Conservation (phyloP, 495 filamentous ascomycete genomes). For the Tetracladium marchalianum region DNA sequence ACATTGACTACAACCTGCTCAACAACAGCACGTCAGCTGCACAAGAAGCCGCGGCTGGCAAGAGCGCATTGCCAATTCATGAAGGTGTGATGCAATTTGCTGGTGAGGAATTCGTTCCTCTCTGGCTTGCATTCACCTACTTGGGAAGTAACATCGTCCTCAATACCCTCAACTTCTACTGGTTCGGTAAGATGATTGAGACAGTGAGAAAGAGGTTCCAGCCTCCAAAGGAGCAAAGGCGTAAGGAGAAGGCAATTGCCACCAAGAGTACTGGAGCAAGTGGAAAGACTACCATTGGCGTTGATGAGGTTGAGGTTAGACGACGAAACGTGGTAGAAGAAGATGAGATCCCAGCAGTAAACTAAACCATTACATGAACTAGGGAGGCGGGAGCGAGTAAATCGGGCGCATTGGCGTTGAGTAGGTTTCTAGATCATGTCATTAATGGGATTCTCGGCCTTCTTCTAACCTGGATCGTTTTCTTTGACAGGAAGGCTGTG, state of each 20-base stretch:
- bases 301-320: constrained; percentile 22
- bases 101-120: constrained; percentile 45
- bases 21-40: constrained; percentile 25
- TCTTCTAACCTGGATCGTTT: no score
- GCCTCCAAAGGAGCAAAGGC: constrained; percentile 34
- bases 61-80: constrained; percentile 20
- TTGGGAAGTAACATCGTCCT: constrained; percentile 67
- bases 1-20: constrained; percentile 20
- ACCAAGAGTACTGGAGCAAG: constrained; percentile 19
- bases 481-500: no score
- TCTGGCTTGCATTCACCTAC: constrained; percentile 74
- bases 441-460: no score
- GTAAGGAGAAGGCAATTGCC: constrained; percentile 20
- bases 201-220: constrained; percentile 84
- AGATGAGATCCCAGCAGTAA: neutral
- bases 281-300: constrained; percentile 16
- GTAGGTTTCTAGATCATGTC: no score
- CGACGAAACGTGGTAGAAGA: constrained; percentile 13
- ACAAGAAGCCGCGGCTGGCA: constrained; percentile 15
- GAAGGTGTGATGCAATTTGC: constrained; percentile 32
- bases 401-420: no score
- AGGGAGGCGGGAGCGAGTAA: no score
- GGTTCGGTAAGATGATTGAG: constrained; percentile 96
- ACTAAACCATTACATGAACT: no score
- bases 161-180: constrained; percentile 86